phyloP scores from a whole-genome alignment of 306 rosid genomes.

The Prunus padus region DNA sequence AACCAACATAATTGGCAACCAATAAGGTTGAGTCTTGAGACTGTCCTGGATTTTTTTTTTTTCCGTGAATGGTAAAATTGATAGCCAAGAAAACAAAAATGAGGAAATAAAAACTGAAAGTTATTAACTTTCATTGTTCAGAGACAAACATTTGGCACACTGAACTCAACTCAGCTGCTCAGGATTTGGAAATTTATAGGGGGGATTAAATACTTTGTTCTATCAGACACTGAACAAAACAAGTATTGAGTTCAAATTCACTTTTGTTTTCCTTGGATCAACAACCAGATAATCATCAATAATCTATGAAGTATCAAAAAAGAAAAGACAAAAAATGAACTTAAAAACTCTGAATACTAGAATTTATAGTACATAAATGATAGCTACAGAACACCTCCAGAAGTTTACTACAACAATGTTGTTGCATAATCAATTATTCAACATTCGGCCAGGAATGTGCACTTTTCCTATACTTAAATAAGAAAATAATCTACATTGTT shows the following conservation, averaged over 20 bases:
- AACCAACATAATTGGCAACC: neutral
- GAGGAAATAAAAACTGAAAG: neutral
- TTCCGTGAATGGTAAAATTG: neutral
- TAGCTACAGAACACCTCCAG: neutral
- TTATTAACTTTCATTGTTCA: neutral
- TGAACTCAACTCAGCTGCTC: constrained; percentile 1
- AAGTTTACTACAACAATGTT: neutral
- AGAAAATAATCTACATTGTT: constrained; percentile 11
- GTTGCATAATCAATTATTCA: neutral
- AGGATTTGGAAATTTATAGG: neutral
- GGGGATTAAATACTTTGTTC: neutral
- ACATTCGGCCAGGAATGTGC: neutral
- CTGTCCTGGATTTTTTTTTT: neutral
- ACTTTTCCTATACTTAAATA: neutral
- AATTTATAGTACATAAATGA: neutral
- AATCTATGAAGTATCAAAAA: constrained; percentile 3
- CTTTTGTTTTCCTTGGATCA: neutral
- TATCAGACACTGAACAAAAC: neutral
- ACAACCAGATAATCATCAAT: constrained; percentile 9
- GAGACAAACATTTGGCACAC: neutral
- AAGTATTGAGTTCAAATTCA: neutral
- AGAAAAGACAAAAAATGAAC: neutral
- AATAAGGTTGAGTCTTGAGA: neutral
- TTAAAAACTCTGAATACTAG: neutral
- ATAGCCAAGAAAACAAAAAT: neutral